Conservation (phyloP, 106 monocot genomes). For the Dactylorhiza incarnata region DNA sequence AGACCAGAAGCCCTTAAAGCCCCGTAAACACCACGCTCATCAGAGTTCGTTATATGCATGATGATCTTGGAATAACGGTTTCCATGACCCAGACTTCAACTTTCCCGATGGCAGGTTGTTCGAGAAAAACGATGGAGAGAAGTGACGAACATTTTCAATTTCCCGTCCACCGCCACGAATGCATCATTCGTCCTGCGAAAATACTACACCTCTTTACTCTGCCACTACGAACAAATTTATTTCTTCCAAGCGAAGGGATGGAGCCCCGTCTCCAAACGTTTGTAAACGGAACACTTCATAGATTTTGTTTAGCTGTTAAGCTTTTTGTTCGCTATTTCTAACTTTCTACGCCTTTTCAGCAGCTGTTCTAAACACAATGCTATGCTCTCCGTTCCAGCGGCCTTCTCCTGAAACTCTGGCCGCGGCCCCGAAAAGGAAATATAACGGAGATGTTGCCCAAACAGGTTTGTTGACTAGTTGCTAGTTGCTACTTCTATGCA, state of each 20-base stretch:
- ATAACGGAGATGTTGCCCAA: slow-evolving; percentile 17
- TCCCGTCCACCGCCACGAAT: slow-evolving; percentile 93
- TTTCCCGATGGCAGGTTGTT: slow-evolving; percentile 41
- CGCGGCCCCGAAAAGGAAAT: slow-evolving; percentile 29
- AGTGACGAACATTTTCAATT: slow-evolving; percentile 69
- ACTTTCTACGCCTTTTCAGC: slow-evolving; percentile 2
- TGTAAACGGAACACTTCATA: not conserved
- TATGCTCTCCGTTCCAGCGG: slow-evolving; percentile 9
- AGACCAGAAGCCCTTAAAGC: no score
- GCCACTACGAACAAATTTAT: slow-evolving; percentile 83
- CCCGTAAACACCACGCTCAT: no score
- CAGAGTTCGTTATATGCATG: no score
- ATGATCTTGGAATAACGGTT: no score
- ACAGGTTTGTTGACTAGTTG: slow-evolving; percentile 21
- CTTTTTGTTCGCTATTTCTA: not conserved
- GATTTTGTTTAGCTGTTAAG: no score
- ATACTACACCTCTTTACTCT: slow-evolving; percentile 68
- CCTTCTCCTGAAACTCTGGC: slow-evolving; percentile 19
- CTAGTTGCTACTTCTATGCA: no score
- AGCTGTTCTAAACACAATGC: slow-evolving; percentile 9
- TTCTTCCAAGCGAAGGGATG: slow-evolving; percentile 55
- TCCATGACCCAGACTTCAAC: no score
- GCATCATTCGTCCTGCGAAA: slow-evolving; percentile 88
- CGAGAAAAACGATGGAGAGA: slow-evolving; percentile 74
- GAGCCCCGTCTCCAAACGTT: slow-evolving; percentile 24